Conservation (phyloP, 257 asterid genomes). For the Penstemon eatonii region DNA sequence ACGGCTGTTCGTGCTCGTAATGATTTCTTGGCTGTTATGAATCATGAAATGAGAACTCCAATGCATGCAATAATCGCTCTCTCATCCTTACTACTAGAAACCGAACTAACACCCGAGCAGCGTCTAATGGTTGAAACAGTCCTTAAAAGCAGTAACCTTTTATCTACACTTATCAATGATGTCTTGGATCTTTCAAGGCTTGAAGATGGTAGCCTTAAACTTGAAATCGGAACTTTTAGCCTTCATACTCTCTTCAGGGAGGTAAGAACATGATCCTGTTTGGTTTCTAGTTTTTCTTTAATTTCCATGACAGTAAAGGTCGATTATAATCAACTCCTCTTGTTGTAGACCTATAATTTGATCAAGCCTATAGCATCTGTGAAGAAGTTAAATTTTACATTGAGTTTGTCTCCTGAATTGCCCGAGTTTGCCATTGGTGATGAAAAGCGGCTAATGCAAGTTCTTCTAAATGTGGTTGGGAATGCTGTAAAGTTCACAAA, state of each 20-base stretch:
- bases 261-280: slow-evolving; percentile 38
- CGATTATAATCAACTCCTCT: slow-evolving; percentile 13
- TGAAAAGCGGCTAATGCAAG: slow-evolving; percentile 90
- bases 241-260: slow-evolving; percentile 84
- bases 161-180: slow-evolving; percentile 93
- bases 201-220: slow-evolving; percentile 96
- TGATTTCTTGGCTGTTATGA: slow-evolving; percentile 96
- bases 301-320: neutral
- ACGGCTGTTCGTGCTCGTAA: slow-evolving; percentile 93
- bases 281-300: slow-evolving; percentile 8
- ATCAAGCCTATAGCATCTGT: slow-evolving; percentile 90
- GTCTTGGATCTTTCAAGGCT: slow-evolving; percentile 98
- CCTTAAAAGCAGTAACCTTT: slow-evolving; percentile 91
- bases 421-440: slow-evolving; percentile 85
- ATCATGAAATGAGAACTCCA: slow-evolving; percentile 99
- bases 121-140: slow-evolving; percentile 97
- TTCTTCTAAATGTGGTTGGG: slow-evolving; percentile 79
- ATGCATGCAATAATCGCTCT: slow-evolving; percentile 96
- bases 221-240: slow-evolving; percentile 68
- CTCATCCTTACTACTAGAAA: slow-evolving; percentile 85
- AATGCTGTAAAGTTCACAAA: slow-evolving; percentile 95
- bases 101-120: slow-evolving; percentile 88
- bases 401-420: slow-evolving; percentile 74
- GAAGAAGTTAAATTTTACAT: slow-evolving; percentile 63
- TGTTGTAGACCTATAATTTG: slow-evolving; percentile 63